phyloP scores from a whole-genome alignment of 441 rosid species.

The Jatropha podagrica region DNA sequence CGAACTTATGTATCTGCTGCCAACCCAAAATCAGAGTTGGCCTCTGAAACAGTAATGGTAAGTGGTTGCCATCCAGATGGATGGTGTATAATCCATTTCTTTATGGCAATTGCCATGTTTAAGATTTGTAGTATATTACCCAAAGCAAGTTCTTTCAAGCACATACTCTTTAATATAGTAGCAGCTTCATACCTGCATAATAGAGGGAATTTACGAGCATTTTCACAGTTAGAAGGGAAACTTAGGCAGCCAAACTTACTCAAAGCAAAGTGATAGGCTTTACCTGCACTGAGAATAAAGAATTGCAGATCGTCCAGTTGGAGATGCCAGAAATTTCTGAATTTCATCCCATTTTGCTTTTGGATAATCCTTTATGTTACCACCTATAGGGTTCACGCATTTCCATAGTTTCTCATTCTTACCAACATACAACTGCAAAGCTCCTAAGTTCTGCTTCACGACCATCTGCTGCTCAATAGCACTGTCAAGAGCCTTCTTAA shows the following conservation, averaged over 20 bases:
- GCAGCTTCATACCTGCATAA: constrained; percentile 46
- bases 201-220: constrained; percentile 4
- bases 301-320: constrained; percentile 37
- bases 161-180: constrained; percentile 36
- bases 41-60: constrained; percentile 27
- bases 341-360: constrained; percentile 36
- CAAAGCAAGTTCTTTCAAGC: constrained; percentile 39
- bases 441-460: constrained; percentile 35
- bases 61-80: constrained; percentile 49
- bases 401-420: constrained; percentile 42
- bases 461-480: constrained; percentile 43
- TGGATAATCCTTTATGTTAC: constrained; percentile 28
- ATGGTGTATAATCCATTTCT: constrained; percentile 40
- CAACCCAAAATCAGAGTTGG: constrained; percentile 11
- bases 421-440: constrained; percentile 34
- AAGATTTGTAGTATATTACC: constrained; percentile 43
- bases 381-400: constrained; percentile 36
- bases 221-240: constrained; percentile 13
- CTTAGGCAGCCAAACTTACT: neutral
- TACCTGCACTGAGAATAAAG: constrained; percentile 45
- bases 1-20: constrained; percentile 1
- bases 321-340: constrained; percentile 31
- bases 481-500: constrained; percentile 38
- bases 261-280: neutral
- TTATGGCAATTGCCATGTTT: constrained; percentile 30